Evolutionary conservation across 805 yeast genomes (phyloP), one percentile per base, ranked within the genome.

Genomic region (Yarrowia divulgata): DNA sequence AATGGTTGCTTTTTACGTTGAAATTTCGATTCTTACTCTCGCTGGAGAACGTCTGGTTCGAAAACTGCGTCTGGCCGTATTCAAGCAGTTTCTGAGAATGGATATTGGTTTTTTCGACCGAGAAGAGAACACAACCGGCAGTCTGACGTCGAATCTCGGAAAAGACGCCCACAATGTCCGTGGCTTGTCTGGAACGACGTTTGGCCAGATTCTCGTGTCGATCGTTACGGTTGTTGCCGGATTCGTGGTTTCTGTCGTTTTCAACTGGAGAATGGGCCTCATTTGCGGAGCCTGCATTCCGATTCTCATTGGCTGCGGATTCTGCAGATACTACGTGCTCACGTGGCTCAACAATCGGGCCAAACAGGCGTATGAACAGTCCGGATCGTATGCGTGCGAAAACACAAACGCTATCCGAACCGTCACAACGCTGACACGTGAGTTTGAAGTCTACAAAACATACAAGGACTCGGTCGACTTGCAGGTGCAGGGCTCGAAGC

Each of bases 381-480:
- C 81, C 12, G 83, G 83, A 3, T 70, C 80, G 13, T 77, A 78
- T 72, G 83, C 83, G 2, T 74, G 81, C 50, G 81, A 80, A 63
- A 78, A 76, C 58, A 76, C 79, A 8, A 70, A 76, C 19, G 79
- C 83, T 8, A 79, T 81, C 29, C 74, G 81, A 39, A 81, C 83
- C 12, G 83, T 81, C 12, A 77, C 79, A 50, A 74, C 83, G 8
- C 71, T 81, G 50, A 80, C 83, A 12, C 76, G 83, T 7, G 83
- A 81, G 67, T 75, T 73, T 18, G 80, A 78, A n/a, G 83, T 81
- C 10, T 71, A 75, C 54, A 73, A 71, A 5, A 69, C 71, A n/a
- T 81, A 81, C 70, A 69, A 73, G 14, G 69, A 52, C 4, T 74
- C 72, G 6, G 75, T 80, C 12, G 73, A 72, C 9, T 14, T 14